Evolutionary conservation across 495 filamentous ascomycete species (phyloP), one percentile per base, ranked within the genome.

Genomic region (Chaetomium fimeti): DNA sequence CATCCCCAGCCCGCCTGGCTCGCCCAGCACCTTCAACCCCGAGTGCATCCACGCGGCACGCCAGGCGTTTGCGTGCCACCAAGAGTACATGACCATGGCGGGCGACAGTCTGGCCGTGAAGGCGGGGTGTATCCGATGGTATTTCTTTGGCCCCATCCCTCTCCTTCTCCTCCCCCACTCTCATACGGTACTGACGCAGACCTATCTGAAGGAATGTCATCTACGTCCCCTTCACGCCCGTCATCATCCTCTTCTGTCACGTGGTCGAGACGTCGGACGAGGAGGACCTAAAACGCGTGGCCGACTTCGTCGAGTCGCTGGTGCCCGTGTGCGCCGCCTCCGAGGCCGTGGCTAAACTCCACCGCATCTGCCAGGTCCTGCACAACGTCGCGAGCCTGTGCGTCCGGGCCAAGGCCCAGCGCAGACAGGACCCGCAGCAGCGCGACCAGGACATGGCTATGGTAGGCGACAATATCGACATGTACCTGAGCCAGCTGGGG

Each of bases 191-290:
- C 22, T 49, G 45, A 49, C 45, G 32, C 12, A 6, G 45, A 49
- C 20, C 18, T 20, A n/a, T 47, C 12, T 49, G 3, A 25, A 89
- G 87, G 86, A 83, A 83, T 2, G 78, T 90, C 29, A 77, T 90
- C 24, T 80, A 86, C 68, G 80, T 85, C 13, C 88, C 87, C 3
- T 89, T 90, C 68, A 83, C 86, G 43, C 88, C 87, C 0, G 86
- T 88, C 69, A 87, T 88, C 55, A 84, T 89, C 2, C 77, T 90
- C 5, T 89, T 90, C 78, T 89, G 87, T 77, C 82, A 89, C 64
- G 79, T 85, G 5, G 84, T 90, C 62, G 81, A 84, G 69, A 81
- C 79, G 0, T 78, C 75, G 0, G 67, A 76, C 60, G 52, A 68
- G 25, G 69, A 72, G 18, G 87, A 89, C 62, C 77, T 88, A 5